These are phyloP conservation scores for Apium graveolens DNA, from an alignment of 129 eudicot genomes.

Conservation along the genomic window DNA sequence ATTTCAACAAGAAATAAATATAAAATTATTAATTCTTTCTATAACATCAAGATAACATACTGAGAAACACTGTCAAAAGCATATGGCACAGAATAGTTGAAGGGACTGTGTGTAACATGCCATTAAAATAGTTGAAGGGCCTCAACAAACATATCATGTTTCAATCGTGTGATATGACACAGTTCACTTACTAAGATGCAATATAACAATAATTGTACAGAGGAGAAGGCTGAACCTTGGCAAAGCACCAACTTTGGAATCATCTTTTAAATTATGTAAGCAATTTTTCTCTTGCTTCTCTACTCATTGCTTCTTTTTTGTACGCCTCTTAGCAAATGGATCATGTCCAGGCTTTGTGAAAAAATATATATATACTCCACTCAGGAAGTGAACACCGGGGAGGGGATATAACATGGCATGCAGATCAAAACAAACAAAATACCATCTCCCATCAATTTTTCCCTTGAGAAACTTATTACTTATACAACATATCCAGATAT, in stretches of 20 bases:
- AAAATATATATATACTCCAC: not conserved
- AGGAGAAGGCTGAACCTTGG: conserved; percentile 56
- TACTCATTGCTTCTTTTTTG: conserved; percentile 74
- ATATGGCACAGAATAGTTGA: not conserved
- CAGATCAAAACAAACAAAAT: too few relatives aligned
- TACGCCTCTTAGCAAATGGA: too few relatives aligned
- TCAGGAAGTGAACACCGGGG: not conserved
- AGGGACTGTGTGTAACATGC: not conserved
- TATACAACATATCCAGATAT: too few relatives aligned
- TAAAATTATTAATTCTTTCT: too few relatives aligned
- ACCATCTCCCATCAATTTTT: too few relatives aligned
- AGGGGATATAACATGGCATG: too few relatives aligned
- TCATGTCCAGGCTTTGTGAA: conserved; percentile 81
- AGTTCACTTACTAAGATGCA: not conserved
- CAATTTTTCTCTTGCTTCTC: conserved; percentile 84
- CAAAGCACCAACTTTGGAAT: conserved; percentile 77
- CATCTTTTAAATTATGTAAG: conserved; percentile 61
- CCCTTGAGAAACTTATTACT: too few relatives aligned
- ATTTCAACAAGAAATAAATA: too few relatives aligned
- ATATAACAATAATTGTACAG: not conserved
- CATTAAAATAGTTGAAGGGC: not conserved
- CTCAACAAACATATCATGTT: not conserved
- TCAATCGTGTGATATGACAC: not conserved
- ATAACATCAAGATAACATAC: too few relatives aligned
- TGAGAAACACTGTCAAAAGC: not conserved